Evolutionary conservation across 495 filamentous ascomycete genomes (phyloP).

Genomic region (Bombardia bombarda): DNA sequence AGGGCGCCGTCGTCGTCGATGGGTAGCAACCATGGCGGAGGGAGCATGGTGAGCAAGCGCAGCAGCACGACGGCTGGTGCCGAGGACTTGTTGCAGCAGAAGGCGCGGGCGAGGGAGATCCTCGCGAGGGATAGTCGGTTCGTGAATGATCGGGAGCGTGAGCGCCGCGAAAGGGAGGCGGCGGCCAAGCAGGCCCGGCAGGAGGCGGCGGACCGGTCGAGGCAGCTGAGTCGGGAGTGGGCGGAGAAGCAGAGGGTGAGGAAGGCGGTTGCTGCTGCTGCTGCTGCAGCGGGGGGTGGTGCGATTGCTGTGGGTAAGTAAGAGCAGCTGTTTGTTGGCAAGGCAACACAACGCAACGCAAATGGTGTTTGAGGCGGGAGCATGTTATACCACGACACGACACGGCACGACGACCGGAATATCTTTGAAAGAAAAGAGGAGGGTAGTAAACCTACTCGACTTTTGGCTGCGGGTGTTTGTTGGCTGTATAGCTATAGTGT

Average conservation of each 20-base stretch:
- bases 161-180: slow-evolving; percentile 48
- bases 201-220: slow-evolving; percentile 58
- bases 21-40: slow-evolving; percentile 22
- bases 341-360: no score
- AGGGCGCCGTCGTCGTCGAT: slow-evolving; percentile 29
- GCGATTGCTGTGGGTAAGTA: neutral
- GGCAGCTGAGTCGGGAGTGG: slow-evolving; percentile 58
- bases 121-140: slow-evolving; percentile 48
- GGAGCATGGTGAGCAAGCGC: slow-evolving; percentile 32
- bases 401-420: no score
- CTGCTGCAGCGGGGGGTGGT: neutral
- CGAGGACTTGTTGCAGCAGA: no score
- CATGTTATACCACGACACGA: no score
- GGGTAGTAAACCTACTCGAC: no score
- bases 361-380: no score
- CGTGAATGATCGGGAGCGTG: slow-evolving; percentile 40
- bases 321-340: neutral
- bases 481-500: neutral
- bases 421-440: no score
- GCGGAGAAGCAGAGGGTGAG: slow-evolving; percentile 54
- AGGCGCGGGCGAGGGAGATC: slow-evolving; percentile 50
- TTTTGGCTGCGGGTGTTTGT: no score
- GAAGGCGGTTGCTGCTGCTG: slow-evolving; percentile 1
- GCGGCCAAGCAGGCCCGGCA: slow-evolving; percentile 50
- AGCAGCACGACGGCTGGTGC: no score